phyloP scores from a whole-genome alignment of 352 stramenopile genomes.

The Pythium volutum region DNA sequence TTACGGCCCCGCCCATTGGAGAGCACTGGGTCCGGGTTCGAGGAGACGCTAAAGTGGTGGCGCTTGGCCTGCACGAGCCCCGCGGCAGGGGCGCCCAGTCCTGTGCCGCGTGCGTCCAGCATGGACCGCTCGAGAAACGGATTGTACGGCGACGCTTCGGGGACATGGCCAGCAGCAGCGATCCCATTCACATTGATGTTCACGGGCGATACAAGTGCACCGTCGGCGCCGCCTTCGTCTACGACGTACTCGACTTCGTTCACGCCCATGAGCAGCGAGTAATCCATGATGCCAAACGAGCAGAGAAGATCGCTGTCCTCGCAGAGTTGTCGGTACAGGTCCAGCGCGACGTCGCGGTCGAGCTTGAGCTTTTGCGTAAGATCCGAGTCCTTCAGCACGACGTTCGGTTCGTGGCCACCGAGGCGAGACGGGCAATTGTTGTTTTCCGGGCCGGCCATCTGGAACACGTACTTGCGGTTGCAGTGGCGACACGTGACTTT shows the following conservation, averaged over 20 bases:
- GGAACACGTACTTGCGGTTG: constrained; percentile 82
- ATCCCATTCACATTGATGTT: constrained; percentile 16
- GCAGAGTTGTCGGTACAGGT: constrained; percentile 75
- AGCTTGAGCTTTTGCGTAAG: constrained; percentile 88
- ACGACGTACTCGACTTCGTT: constrained; percentile 88
- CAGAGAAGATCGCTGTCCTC: constrained; percentile 82
- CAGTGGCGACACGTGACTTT: constrained; percentile 88
- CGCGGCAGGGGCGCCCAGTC: constrained; percentile 3
- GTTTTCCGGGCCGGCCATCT: constrained; percentile 57
- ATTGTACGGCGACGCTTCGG: constrained; percentile 35
- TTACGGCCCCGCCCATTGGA: constrained; percentile 36
- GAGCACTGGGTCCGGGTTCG: constrained; percentile 18
- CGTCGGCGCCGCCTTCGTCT: constrained; percentile 57
- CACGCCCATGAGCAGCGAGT: constrained; percentile 88
- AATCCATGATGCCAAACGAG: constrained; percentile 92
- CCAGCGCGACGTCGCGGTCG: constrained; percentile 57
- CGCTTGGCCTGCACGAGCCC: constrained; percentile 19
- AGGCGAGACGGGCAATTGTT: constrained; percentile 70
- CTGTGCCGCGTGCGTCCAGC: constrained; percentile 51
- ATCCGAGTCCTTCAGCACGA: constrained; percentile 87
- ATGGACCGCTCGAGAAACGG: constrained; percentile 67
- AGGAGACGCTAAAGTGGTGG: constrained; percentile 70
- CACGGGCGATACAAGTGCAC: constrained; percentile 27
- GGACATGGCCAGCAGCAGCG: not conserved
- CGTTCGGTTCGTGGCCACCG: constrained; percentile 83